These are phyloP conservation scores for Cryptococcus wingfieldii DNA, from an alignment of 1,284 basidiomycete genomes.

Conservation along the genomic window DNA sequence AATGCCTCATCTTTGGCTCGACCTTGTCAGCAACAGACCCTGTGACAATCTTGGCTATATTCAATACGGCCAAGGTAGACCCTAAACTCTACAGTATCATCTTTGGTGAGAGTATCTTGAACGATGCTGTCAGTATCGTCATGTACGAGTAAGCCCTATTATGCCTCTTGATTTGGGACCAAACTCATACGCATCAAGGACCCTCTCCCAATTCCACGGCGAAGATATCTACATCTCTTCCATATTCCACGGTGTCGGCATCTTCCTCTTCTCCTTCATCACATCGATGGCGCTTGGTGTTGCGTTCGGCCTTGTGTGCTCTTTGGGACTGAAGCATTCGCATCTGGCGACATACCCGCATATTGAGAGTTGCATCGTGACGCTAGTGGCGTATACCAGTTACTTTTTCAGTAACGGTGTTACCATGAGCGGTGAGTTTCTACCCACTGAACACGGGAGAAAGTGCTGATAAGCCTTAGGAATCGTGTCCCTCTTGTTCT, in stretches of 20 bases:
- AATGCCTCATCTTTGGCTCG: constrained; percentile 94
- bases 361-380: constrained; percentile 91
- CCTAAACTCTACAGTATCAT: constrained; percentile 97
- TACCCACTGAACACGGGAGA: too few species aligned
- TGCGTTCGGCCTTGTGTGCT: constrained; percentile 80
- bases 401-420: constrained; percentile 98
- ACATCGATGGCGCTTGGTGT: constrained; percentile 92
- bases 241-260: constrained; percentile 89
- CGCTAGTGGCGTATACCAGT: constrained; percentile 90
- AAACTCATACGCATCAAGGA: constrained; percentile 53
- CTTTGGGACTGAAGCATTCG: constrained; percentile 92
- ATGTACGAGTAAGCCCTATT: constrained; percentile 85
- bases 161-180: neutral
- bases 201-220: constrained; percentile 85
- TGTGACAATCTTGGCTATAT: constrained; percentile 96
- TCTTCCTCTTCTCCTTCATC: constrained; percentile 93
- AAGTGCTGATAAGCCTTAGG: constrained; percentile 46
- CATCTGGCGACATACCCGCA: constrained; percentile 79
- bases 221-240: constrained; percentile 82
- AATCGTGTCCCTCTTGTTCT: constrained; percentile 96
- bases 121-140: constrained; percentile 99
- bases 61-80: constrained; percentile 98
- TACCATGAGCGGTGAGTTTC: constrained; percentile 69
- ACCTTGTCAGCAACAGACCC: constrained; percentile 97
- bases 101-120: constrained; percentile 94